A percentile compares a stretch with the other conserved stretches of the same genome.
Evolutionary conservation across 345 rosid species (phyloP).

Genomic region (Fremontodendron californicum): DNA sequence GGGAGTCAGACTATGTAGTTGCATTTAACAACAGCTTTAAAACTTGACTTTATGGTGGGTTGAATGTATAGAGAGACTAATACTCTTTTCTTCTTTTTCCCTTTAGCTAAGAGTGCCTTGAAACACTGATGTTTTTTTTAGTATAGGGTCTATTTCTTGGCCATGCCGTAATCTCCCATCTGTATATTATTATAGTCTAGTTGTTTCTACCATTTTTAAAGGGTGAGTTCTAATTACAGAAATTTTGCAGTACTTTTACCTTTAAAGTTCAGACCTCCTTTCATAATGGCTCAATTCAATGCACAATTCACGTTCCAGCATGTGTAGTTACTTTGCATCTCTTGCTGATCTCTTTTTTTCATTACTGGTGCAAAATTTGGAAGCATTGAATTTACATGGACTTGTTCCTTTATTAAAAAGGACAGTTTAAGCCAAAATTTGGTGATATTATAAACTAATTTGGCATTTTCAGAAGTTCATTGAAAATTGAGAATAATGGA

Average conservation of each 20-base stretch:
- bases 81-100: neutral
- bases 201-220: neutral
- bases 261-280: neutral
- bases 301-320: neutral
- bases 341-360: neutral
- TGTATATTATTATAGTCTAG: neutral
- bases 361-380: neutral
- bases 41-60: neutral
- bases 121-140: neutral
- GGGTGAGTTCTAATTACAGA: neutral
- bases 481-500: neutral
- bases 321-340: neutral
- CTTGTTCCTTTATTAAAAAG: neutral
- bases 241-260: neutral
- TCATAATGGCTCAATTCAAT: too few relatives aligned
- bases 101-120: neutral
- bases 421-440: neutral
- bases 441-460: neutral
- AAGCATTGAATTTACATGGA: neutral
- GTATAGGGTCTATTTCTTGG: neutral
- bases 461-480: neutral
- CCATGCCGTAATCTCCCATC: neutral
- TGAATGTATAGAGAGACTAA: conserved; percentile 6
- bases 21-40: neutral
- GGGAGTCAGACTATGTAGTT: conserved; percentile 7